A percentile compares a stretch with the other conserved stretches of the same genome.
Evolutionary conservation across 2,329 filamentous ascomycete genomes (phyloP).

Genomic region (Fusarium sp.): DNA sequence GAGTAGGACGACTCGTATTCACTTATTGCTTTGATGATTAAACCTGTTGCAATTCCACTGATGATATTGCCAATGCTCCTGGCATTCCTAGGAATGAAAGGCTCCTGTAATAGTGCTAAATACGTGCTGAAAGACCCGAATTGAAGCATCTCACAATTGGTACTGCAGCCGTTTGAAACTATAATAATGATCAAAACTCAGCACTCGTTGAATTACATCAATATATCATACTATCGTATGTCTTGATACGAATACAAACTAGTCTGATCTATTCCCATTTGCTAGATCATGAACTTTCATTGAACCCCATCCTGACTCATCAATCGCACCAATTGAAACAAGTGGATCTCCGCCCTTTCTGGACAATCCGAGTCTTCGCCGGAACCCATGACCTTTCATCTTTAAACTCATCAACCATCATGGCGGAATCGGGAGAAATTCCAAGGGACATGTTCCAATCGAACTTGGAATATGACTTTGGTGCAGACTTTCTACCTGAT

Average conservation of each 20-base stretch:
- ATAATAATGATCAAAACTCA: too few species aligned
- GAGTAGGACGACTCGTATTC: slow-evolving; percentile 69
- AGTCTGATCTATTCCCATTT: neutral
- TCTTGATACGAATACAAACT: too few species aligned
- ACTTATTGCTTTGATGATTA: slow-evolving; percentile 69
- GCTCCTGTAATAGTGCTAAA: slow-evolving; percentile 69
- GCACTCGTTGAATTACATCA: too few species aligned
- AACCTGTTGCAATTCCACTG: slow-evolving; percentile 71
- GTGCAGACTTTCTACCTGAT: neutral
- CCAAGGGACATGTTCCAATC: slow-evolving; percentile 4
- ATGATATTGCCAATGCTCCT: slow-evolving; percentile 73
- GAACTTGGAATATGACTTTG: slow-evolving; percentile 1
- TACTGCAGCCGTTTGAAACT: too few species aligned
- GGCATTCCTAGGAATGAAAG: slow-evolving; percentile 75
- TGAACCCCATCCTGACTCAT: slow-evolving; percentile 22
- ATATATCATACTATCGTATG: too few species aligned
- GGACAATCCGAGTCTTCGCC: slow-evolving; percentile 40
- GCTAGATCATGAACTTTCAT: slow-evolving; percentile 14
- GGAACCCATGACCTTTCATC: slow-evolving; percentile 25
- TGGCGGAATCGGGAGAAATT: slow-evolving; percentile 16
- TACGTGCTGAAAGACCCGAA: slow-evolving; percentile 68
- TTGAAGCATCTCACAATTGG: too few species aligned
- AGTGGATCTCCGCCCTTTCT: slow-evolving; percentile 40
- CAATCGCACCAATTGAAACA: neutral
- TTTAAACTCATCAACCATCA: slow-evolving; percentile 12